Conservation (phyloP, 352 stramenopile genomes). For the Elongisporangium prolatum region DNA sequence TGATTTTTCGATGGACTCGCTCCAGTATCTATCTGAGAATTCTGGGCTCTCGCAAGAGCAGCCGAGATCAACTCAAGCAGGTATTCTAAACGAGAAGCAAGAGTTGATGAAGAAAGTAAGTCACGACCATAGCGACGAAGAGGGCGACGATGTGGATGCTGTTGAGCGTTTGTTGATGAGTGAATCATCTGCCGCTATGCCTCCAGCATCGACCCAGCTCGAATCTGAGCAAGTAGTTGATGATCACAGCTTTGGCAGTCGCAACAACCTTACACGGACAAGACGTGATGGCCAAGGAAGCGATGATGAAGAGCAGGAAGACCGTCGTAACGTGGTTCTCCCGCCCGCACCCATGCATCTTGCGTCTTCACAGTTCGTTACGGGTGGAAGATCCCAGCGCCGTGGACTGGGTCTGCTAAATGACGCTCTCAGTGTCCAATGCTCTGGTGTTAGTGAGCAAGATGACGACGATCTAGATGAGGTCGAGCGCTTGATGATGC, state of each 20-base stretch:
- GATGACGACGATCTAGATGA: neutral
- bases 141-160: conserved; percentile 29
- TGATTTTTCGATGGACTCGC: neutral
- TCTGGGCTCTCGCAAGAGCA: neutral
- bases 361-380: neutral
- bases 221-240: neutral
- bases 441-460: neutral
- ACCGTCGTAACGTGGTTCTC: neutral
- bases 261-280: neutral
- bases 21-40: neutral
- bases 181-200: conserved; percentile 6
- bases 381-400: neutral
- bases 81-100: neutral
- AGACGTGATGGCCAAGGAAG: neutral
- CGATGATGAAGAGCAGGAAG: neutral
- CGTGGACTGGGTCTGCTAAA: neutral
- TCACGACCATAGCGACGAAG: conserved; percentile 7
- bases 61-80: too few species aligned
- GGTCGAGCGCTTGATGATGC: neutral
- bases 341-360: neutral
- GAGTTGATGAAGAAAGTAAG: neutral
- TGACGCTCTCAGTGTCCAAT: neutral
- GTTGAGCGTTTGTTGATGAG: conserved; percentile 18
- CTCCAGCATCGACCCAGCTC: neutral
- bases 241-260: neutral